Evolutionary conservation across 1,284 basidiomycete species (phyloP).

Genomic region (Earliella scabrosa): DNA sequence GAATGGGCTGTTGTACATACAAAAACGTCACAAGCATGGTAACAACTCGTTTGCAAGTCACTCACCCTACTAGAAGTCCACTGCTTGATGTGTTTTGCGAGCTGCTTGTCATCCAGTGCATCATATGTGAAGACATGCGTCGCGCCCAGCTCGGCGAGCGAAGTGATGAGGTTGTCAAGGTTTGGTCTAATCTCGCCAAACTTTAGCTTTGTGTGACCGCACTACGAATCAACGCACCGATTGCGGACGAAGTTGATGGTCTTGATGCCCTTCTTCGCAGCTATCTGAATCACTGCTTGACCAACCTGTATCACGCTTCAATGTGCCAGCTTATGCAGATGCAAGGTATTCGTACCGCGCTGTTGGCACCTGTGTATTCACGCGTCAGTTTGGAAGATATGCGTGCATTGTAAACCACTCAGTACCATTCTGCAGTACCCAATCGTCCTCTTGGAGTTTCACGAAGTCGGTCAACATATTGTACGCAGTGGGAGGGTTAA

Average conservation of each 20-base stretch:
- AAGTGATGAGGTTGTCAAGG: slow-evolving; percentile 51
- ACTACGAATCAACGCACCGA: slow-evolving; percentile 48
- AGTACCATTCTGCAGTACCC: slow-evolving; percentile 82
- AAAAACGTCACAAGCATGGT: background rate
- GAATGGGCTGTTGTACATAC: slow-evolving; percentile 56
- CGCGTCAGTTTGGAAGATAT: background rate
- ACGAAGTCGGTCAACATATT: slow-evolving; percentile 80
- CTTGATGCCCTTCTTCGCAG: slow-evolving; percentile 64
- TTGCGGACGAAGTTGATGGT: slow-evolving; percentile 82
- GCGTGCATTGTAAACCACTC: background rate
- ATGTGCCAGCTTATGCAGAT: too few species aligned
- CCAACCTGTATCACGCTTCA: slow-evolving; percentile 56
- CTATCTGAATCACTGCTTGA: slow-evolving; percentile 82
- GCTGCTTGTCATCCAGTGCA: slow-evolving; percentile 59
- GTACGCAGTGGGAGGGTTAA: slow-evolving; percentile 84
- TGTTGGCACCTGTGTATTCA: slow-evolving; percentile 58
- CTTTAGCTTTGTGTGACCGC: background rate
- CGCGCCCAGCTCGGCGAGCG: slow-evolving; percentile 66
- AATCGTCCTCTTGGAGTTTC: slow-evolving; percentile 65
- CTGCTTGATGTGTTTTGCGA: slow-evolving; percentile 53
- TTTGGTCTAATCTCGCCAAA: slow-evolving; percentile 47
- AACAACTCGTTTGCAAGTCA: background rate
- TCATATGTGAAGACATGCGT: slow-evolving; percentile 78
- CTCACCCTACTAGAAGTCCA: slow-evolving; percentile 63
- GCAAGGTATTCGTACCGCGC: slow-evolving; percentile 77